Evolutionary conservation across 768 basidiomycete genomes (phyloP).

Genomic region (Dendrothele bispora): DNA sequence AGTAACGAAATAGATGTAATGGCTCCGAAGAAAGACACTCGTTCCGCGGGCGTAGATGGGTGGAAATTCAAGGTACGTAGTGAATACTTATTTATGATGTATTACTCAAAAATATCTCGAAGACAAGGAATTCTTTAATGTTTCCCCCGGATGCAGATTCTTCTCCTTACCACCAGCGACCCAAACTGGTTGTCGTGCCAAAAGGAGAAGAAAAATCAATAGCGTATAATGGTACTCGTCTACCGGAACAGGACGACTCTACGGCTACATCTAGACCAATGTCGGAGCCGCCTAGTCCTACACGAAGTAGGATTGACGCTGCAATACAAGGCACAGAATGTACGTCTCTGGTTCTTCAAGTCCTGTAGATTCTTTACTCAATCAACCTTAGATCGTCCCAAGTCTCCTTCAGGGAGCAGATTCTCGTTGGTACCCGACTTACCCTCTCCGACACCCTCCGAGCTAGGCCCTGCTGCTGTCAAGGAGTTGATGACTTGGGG

Average conservation of each 20-base stretch:
- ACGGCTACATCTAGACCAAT: slow-evolving; percentile 37
- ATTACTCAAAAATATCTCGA: slow-evolving; percentile 4
- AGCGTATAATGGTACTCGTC: slow-evolving; percentile 77
- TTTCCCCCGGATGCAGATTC: slow-evolving; percentile 91
- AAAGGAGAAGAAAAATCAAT: slow-evolving; percentile 59
- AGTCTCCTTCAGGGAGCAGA: slow-evolving; percentile 49
- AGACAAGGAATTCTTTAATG: slow-evolving; percentile 96
- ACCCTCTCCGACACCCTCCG: slow-evolving; percentile 83
- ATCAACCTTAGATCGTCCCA: slow-evolving; percentile 54
- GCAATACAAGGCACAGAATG: slow-evolving; percentile 93
- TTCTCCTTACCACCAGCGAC: slow-evolving; percentile 63
- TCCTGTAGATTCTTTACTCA: slow-evolving; percentile 9
- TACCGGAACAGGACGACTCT: slow-evolving; percentile 68
- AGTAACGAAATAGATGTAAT: slow-evolving; percentile 58
- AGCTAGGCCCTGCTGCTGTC: slow-evolving; percentile 78
- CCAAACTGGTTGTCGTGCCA: slow-evolving; percentile 25
- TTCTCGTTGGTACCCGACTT: slow-evolving; percentile 83
- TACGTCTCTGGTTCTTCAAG: slow-evolving; percentile 37
- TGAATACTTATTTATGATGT: background rate
- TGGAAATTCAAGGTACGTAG: slow-evolving; percentile 77
- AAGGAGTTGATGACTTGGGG: slow-evolving; percentile 99
- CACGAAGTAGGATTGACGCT: slow-evolving; percentile 85
- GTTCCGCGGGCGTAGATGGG: slow-evolving; percentile 71
- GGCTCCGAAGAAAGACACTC: slow-evolving; percentile 76
- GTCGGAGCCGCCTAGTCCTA: slow-evolving; percentile 83